Evolutionary conservation across 768 basidiomycete genomes (phyloP), one percentile per base, ranked within the genome.

Genomic region (Paxillus rubicundulus): DNA sequence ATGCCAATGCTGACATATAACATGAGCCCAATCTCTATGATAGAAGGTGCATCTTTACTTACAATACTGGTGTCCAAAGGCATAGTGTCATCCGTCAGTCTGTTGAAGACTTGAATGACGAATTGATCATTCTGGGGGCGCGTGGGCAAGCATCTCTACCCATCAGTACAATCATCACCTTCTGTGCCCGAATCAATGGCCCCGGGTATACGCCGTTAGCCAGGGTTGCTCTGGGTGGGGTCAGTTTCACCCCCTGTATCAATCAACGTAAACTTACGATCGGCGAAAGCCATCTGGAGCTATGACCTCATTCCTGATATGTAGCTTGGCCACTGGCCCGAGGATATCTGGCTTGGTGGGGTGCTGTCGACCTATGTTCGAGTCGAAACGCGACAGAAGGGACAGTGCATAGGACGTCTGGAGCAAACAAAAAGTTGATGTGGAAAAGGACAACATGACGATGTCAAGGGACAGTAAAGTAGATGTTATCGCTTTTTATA

Each of bases 71-170:
- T 84, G 13, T 68, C 69, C 47, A 73, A 67, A 33, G 75, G 58
- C 80, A 82, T 82, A 4, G 73, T 70, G 5, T 57, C 53, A 47
- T 82, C 76, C 1, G 67, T 73, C 36, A 82, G 61, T 34, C 65
- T 33, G 56, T 82, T 73, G 9, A 70, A 55, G 18, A 82, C 77
- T 43, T 76, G 74, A 32, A 81, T 59, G 28, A 58, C 45, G 56
- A 77, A 72, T 9, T 51, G 49, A 28, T 70, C 66, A 2, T 71
- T 72, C 74, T 77, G 27, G 28, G 38, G 24, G 28, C 17, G 18
- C 38, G 27, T 24, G 41, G 44, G 10, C 42, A 5, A 44, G 24
- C 8, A 37, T 37, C 5, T 4, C 21, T 9, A 28, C 12, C 28
- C 24, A 30, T 21, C 27, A 40, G n/a, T 1, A 17, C 21, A 13